phyloP scores from a whole-genome alignment of 2,329 filamentous ascomycete species.

The Meredithiella fracta region DNA sequence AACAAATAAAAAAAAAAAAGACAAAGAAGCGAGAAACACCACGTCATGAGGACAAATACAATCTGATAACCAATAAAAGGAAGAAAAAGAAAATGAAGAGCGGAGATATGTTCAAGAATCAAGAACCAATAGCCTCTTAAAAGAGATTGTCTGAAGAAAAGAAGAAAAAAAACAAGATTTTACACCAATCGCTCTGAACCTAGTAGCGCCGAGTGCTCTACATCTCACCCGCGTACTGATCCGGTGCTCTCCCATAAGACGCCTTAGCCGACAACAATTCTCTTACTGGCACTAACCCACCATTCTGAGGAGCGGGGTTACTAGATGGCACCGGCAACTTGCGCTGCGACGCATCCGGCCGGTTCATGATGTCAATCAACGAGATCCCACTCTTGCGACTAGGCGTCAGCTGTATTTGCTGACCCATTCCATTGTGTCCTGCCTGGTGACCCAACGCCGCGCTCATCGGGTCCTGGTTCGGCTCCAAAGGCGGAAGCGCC shows the following conservation, averaged over 20 bases:
- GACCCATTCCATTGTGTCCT: slow-evolving; percentile 17
- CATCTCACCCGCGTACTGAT: neutral
- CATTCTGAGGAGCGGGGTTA: slow-evolving; percentile 25
- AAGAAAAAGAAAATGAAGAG: neutral
- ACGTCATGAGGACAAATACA: neutral
- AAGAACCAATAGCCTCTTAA: no score
- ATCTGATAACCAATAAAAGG: neutral
- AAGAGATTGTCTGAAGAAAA: neutral
- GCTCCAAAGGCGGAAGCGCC: slow-evolving; percentile 42
- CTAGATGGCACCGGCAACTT: slow-evolving; percentile 84
- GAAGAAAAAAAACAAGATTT: no score
- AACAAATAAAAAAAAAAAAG: neutral
- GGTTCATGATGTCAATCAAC: slow-evolving; percentile 83
- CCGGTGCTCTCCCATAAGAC: neutral
- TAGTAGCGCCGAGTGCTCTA: neutral
- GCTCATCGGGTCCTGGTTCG: slow-evolving; percentile 17
- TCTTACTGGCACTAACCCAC: slow-evolving; percentile 59
- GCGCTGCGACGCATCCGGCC: slow-evolving; percentile 69
- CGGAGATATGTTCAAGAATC: neutral
- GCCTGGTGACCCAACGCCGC: slow-evolving; percentile 21
- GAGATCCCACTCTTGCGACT: slow-evolving; percentile 53
- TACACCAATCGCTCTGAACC: neutral
- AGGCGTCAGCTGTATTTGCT: slow-evolving; percentile 24
- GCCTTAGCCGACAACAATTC: slow-evolving; percentile 45
- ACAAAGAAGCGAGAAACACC: neutral